Conservation (phyloP, 2,329 filamentous ascomycete genomes). For the Plectosphaerella cucumerina region DNA sequence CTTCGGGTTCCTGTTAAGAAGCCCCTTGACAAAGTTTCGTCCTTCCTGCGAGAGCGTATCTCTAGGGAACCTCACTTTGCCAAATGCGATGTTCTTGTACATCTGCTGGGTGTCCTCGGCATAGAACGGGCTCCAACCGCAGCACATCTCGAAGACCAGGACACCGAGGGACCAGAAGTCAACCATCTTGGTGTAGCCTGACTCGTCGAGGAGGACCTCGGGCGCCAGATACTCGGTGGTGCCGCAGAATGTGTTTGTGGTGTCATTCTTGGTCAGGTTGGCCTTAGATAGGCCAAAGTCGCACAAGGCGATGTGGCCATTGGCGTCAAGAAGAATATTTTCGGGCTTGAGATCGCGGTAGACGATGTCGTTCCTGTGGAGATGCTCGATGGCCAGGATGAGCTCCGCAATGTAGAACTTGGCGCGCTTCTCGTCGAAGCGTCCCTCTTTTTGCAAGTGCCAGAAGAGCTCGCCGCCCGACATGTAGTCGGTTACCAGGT, state of each 20-base stretch:
- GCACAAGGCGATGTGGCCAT: slow-evolving; percentile 95
- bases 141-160: slow-evolving; percentile 99
- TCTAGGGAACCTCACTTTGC: slow-evolving; percentile 92
- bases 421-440: slow-evolving; percentile 89
- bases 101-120: slow-evolving; percentile 99
- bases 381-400: slow-evolving; percentile 88
- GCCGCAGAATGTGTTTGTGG: slow-evolving; percentile 97
- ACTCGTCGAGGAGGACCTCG: slow-evolving; percentile 91
- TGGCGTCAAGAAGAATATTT: slow-evolving; percentile 94
- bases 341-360: slow-evolving; percentile 97
- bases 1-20: slow-evolving; percentile 94
- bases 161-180: slow-evolving; percentile 99
- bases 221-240: slow-evolving; percentile 97
- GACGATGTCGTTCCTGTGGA: slow-evolving; percentile 96
- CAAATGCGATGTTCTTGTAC: slow-evolving; percentile 99
- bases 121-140: slow-evolving; percentile 98
- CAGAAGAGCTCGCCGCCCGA: slow-evolving; percentile 97
- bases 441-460: slow-evolving; percentile 95
- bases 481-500: slow-evolving; percentile 99
- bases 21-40: slow-evolving; percentile 94
- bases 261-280: slow-evolving; percentile 93
- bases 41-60: slow-evolving; percentile 94
- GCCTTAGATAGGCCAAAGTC: slow-evolving; percentile 98
- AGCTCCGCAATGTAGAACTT: slow-evolving; percentile 99
- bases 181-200: slow-evolving; percentile 99